Evolutionary conservation across 805 yeast species (phyloP).

Genomic region (Saturnispora sanitii): DNA sequence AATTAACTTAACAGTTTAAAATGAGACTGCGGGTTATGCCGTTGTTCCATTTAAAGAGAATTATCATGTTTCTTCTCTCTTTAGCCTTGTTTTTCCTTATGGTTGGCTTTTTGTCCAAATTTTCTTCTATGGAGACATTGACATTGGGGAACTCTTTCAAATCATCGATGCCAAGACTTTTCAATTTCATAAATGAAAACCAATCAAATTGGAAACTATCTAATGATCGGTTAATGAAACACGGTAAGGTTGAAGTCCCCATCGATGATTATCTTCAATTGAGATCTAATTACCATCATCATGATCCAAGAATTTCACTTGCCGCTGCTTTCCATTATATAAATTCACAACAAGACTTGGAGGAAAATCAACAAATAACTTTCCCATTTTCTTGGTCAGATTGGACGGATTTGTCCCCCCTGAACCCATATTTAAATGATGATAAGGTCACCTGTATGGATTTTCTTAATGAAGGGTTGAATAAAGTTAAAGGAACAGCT

Average conservation of each 20-base stretch:
- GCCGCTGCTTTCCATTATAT: slow-evolving; percentile 1
- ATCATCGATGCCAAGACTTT: background rate
- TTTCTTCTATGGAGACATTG: background rate
- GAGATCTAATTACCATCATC: slow-evolving; percentile 4
- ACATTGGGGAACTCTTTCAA: background rate
- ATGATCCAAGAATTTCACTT: slow-evolving; percentile 8
- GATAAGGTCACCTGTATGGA: slow-evolving; percentile 21
- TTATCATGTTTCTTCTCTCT: background rate
- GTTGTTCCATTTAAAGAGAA: too few species aligned
- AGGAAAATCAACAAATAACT: background rate
- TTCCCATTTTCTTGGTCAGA: slow-evolving; percentile 43
- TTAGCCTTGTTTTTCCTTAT: background rate
- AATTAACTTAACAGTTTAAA: too few species aligned
- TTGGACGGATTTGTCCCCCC: slow-evolving; percentile 39
- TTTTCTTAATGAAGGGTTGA: slow-evolving; percentile 12
- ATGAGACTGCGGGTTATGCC: too few species aligned
- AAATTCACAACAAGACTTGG: background rate
- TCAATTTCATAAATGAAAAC: background rate
- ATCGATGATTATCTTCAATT: background rate
- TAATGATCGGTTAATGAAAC: background rate
- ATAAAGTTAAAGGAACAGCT: too few species aligned
- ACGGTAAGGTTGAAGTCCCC: background rate
- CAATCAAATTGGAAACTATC: slow-evolving; percentile 3
- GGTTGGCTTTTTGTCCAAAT: background rate
- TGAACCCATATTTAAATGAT: slow-evolving; percentile 26